Evolutionary conservation across 1,284 basidiomycete genomes (phyloP).

Genomic region (Cutaneotrichosporon dermatis): DNA sequence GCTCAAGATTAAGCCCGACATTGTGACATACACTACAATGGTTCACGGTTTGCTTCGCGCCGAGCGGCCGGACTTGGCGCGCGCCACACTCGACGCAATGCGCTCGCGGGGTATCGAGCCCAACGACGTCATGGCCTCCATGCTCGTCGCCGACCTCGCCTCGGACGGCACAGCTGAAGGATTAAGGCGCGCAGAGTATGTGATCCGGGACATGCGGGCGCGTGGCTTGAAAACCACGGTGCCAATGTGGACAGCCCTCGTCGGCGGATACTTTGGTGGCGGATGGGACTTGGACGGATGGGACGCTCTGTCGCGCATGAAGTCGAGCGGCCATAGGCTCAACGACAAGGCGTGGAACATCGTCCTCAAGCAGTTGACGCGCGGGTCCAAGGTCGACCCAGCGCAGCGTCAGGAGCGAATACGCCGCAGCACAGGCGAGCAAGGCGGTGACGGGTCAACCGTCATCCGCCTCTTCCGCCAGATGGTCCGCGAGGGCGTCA

Average conservation of each 20-base stretch:
- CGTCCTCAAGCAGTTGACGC: constrained; percentile 55
- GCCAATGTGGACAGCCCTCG: constrained; percentile 49
- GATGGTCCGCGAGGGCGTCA: constrained; percentile 57
- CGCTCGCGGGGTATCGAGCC: constrained; percentile 63
- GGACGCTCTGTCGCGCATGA: constrained; percentile 61
- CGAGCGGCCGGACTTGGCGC: constrained; percentile 62
- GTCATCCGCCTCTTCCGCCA: constrained; percentile 62
- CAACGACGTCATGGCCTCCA: constrained; percentile 65
- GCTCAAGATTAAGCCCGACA: constrained; percentile 60
- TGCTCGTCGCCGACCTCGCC: constrained; percentile 69
- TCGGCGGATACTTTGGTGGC: constrained; percentile 44
- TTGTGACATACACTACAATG: constrained; percentile 73
- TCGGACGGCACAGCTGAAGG: constrained; percentile 55
- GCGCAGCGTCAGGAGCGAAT: background rate
- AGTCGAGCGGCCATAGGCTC: constrained; percentile 54
- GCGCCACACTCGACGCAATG: constrained; percentile 65
- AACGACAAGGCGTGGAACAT: constrained; percentile 66
- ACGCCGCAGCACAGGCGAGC: background rate
- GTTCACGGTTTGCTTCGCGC: constrained; percentile 66
- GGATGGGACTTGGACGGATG: constrained; percentile 41
- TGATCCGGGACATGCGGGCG: constrained; percentile 67
- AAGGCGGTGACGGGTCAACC: background rate
- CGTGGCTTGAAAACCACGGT: constrained; percentile 39
- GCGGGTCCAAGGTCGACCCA: constrained; percentile 32
- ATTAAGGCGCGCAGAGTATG: constrained; percentile 59